Evolutionary conservation across 2,329 filamentous ascomycete genomes (phyloP), one percentile per base, ranked within the genome.

Genomic region (Sporothrix dimorphospora): DNA sequence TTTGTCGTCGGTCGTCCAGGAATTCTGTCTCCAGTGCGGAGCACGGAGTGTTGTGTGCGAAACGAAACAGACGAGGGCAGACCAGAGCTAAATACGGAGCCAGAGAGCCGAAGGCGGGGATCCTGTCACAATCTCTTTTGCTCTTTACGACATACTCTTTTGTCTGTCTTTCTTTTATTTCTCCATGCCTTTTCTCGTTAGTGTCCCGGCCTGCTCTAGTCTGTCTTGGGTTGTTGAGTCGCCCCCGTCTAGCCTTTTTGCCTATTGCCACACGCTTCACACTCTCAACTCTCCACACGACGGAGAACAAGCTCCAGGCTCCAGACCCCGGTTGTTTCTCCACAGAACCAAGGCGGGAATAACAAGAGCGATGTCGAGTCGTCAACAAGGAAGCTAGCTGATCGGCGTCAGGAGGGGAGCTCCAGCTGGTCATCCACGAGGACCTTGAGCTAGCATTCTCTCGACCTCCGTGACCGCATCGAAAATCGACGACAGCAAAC

Each of bases 71-170:
- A 49, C 40, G 42, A 16, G 63, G 45, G 42, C 34, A 6, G 21
- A 8, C 14, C 14, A 34, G 42, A 51, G 42, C 38, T 51, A 67
- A 67, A 38, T 67, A 67, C 40, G 63, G 63, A 67, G 14, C 24
- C 63, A 67, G 63, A 67, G 42, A 67, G 19, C 63, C 63, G 63
- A 49, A 12, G 24, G 63, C n/a, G 63, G 42, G 24, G 34, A 40
- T 3, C 8, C 30, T 57, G 9, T 11, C 27, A n/a, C 16, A 12
- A 57, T 21, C 40, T 19, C 4, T 55, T 55, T 16, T 30, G n/a
- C n/a, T n/a, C n/a, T n/a, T n/a, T n/a, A n/a, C n/a, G n/a, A n/a
- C n/a, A n/a, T n/a, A n/a, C n/a, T n/a, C n/a, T n/a, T n/a, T n/a
- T n/a, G n/a, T n/a, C n/a, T 55, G 12, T 21, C 1, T 27, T 53